Percentiles rank a stretch among this genome's conserved stretches.
phyloP scores from a whole-genome alignment of 371 early-diverging fungal genomes.

The Mucor indicus region DNA sequence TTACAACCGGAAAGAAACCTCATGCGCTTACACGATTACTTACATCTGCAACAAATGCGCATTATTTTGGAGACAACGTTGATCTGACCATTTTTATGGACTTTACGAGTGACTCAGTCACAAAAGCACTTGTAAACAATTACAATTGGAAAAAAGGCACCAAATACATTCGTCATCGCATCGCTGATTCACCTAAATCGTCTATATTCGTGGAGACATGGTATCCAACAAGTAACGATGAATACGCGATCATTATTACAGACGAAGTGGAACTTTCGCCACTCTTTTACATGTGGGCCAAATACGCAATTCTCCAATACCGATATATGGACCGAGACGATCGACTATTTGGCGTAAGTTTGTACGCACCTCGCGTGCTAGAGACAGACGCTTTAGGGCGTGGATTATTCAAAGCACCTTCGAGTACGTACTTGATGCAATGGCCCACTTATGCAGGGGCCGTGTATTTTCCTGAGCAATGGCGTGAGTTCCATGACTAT shows the following conservation, averaged over 20 bases:
- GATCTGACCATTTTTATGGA: conserved; percentile 59
- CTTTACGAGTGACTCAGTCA: conserved; percentile 46
- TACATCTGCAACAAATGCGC: conserved; percentile 34
- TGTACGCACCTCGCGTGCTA: conserved; percentile 51
- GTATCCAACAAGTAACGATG: conserved; percentile 57
- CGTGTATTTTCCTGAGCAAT: conserved; percentile 65
- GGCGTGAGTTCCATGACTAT: conserved; percentile 68
- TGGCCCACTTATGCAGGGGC: conserved; percentile 54
- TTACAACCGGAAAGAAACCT: conserved; percentile 50
- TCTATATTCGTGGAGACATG: conserved; percentile 61
- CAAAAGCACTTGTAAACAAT: conserved; percentile 44
- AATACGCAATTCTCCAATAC: conserved; percentile 55
- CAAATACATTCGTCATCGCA: conserved; percentile 54
- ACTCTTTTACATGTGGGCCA: conserved; percentile 56
- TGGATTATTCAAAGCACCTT: conserved; percentile 8
- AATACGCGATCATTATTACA: conserved; percentile 59
- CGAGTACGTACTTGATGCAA: conserved; percentile 35
- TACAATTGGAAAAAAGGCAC: conserved; percentile 51
- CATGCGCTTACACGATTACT: conserved; percentile 51
- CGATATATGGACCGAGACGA: conserved; percentile 28
- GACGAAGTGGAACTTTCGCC: conserved; percentile 59
- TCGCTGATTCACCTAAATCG: conserved; percentile 50
- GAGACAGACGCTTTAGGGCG: conserved; percentile 37
- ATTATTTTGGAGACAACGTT: conserved; percentile 55
- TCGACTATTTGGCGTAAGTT: conserved; percentile 56